A percentile compares a stretch with the other conserved stretches of the same genome.
phyloP scores from a whole-genome alignment of 2,329 filamentous ascomycete genomes.

The Arachnopeziza araneosa region DNA sequence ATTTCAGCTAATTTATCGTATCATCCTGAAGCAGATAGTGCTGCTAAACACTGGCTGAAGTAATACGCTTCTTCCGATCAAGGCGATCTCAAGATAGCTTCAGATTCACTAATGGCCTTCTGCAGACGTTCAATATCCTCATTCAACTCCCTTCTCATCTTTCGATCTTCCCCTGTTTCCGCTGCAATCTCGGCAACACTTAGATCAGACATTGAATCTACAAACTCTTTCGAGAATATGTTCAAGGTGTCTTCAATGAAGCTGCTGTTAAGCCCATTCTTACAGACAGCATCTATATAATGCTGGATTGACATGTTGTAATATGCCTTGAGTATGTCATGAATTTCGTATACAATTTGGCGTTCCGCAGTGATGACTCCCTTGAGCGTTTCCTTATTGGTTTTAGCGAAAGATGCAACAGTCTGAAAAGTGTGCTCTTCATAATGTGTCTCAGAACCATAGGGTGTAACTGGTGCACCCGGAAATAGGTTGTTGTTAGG shows the following conservation, averaged over 20 bases:
- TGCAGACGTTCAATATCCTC: background rate
- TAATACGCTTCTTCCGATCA: background rate
- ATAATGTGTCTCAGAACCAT: no score
- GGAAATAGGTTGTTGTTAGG: no score
- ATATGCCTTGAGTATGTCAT: slow-evolving; percentile 16
- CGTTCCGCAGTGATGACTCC: background rate
- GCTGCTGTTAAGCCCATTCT: background rate
- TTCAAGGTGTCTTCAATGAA: background rate
- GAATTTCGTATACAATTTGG: slow-evolving; percentile 5
- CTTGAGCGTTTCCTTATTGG: background rate
- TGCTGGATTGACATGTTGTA: slow-evolving; percentile 1
- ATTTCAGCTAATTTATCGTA: no score
- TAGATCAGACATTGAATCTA: background rate
- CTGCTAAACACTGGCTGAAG: no score
- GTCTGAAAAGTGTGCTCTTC: background rate
- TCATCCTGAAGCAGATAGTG: no score
- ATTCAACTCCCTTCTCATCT: background rate
- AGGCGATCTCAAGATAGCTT: background rate
- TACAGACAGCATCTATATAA: background rate
- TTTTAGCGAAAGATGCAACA: background rate
- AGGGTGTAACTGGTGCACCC: background rate
- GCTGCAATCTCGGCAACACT: background rate
- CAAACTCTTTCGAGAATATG: background rate
- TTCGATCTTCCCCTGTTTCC: background rate
- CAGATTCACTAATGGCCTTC: background rate